phyloP scores from a whole-genome alignment of 2,329 filamentous ascomycete species.

The Monosporascus sp. region DNA sequence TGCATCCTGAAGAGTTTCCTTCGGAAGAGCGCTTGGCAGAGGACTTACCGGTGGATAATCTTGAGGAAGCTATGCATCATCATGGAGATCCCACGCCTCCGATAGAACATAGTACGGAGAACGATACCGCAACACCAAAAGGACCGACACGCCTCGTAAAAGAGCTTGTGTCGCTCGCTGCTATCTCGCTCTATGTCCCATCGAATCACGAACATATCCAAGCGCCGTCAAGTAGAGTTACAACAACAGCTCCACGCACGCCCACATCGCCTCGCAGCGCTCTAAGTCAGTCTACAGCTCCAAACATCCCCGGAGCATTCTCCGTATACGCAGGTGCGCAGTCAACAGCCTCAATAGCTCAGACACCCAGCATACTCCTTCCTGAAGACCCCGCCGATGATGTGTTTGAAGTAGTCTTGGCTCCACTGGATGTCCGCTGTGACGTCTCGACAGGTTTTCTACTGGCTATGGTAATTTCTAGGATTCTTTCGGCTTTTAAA shows the following conservation, averaged over 20 bases:
- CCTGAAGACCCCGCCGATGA: conserved; percentile 22
- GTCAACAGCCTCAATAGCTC: conserved; percentile 14
- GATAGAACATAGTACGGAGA: conserved; percentile 15
- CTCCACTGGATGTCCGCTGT: conserved; percentile 47
- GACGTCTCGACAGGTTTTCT: conserved; percentile 53
- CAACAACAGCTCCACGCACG: conserved; percentile 1
- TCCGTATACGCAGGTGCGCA: conserved; percentile 38
- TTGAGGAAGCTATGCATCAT: conserved; percentile 15
- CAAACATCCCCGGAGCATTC: conserved; percentile 57
- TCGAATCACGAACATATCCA: conserved; percentile 42
- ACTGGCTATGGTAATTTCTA: conserved; percentile 44
- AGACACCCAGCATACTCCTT: conserved; percentile 3
- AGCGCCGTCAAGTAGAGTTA: conserved; percentile 21
- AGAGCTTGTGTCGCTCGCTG: conserved; percentile 45
- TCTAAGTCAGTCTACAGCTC: conserved; percentile 31
- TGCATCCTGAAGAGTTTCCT: background rate
- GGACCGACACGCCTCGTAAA: conserved; percentile 51
- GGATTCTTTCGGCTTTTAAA: conserved; percentile 42
- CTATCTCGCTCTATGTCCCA: conserved; percentile 51
- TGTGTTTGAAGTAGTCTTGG: conserved; percentile 45
- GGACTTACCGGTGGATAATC: conserved; percentile 11
- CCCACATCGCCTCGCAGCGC: background rate
- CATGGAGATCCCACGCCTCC: conserved; percentile 12
- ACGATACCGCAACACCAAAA: conserved; percentile 44
- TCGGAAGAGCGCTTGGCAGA: background rate